Evolutionary conservation across 2,329 filamentous ascomycete species (phyloP), one percentile per base, ranked within the genome.

Genomic region (Calonectria leucothoes): DNA sequence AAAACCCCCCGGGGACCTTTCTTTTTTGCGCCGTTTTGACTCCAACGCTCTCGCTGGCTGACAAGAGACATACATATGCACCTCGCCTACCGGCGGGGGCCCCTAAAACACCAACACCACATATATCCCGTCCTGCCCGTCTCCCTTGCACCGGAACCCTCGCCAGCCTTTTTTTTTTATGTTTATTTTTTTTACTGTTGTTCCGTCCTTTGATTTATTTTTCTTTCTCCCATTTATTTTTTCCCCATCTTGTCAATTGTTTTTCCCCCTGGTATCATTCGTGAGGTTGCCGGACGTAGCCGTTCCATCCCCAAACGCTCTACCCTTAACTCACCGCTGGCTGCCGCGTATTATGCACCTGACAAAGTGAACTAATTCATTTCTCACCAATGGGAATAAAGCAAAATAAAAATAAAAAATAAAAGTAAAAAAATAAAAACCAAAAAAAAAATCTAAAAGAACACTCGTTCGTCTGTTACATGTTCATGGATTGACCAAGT

Each of bases 61-160:
- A 64, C 17, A 48, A 64, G 27, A 64, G 39, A 64, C 59, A 64
- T 33, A 37, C 59, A 64, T 64, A 64, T 64, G 59, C 59, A 64
- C 59, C 59, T 64, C 59, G 39, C 39, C 39, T 33, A 45, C n/a
- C 33, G 23, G 37, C 33, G 23, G 37, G 55, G 55, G 25, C 39
- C 29, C 29, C 55, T 27, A 55, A 55, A 10, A 61, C 31, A 39
- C 12, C 39, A 64, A 31, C 14, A 31, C 25, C n/a, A 69, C 52
- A 49, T 25, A 37, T 25, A 61, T 42, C 25, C 23, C 8, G 14
- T 49, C 29, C 23, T n/a, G 6, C 51, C 51, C 27, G 51, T 55
- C 20, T 55, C 66, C 37, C 29, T 61, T 61, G 23, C 55, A 39
- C 55, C n/a, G 10, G 10, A 37, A 25, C 31, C 33, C 33, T 39